Percentiles rank a stretch among this genome's conserved stretches.
These are phyloP conservation scores for Cercospora zeae-maydis DNA, from an alignment of 2,329 filamentous ascomycete genomes.

Conservation along the genomic window DNA sequence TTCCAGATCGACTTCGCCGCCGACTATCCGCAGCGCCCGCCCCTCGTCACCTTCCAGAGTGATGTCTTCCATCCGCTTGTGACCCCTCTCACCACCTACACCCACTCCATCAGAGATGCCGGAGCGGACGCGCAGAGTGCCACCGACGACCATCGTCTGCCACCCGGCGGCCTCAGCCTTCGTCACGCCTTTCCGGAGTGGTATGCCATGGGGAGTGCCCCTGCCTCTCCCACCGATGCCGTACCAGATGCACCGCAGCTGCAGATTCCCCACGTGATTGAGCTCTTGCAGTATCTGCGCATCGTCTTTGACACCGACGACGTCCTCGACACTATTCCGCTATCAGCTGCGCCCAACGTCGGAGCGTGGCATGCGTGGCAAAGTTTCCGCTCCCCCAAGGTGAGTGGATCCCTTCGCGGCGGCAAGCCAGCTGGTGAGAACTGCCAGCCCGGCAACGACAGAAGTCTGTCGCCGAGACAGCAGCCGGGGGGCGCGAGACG, in stretches of 20 bases:
- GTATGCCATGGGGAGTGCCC: slow-evolving; percentile 53
- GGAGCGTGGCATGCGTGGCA: slow-evolving; percentile 95
- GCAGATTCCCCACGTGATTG: slow-evolving; percentile 37
- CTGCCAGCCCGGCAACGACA: slow-evolving; percentile 18
- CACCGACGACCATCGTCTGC: slow-evolving; percentile 75
- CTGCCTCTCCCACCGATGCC: slow-evolving; percentile 6
- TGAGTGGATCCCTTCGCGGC: slow-evolving; percentile 17
- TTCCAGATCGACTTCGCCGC: slow-evolving; percentile 87
- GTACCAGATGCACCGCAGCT: slow-evolving; percentile 8
- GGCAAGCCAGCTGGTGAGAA: slow-evolving; percentile 14
- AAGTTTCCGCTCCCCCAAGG: slow-evolving; percentile 57
- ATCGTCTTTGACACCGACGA: slow-evolving; percentile 74
- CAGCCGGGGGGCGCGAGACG: slow-evolving; percentile 49
- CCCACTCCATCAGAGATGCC: slow-evolving; percentile 76
- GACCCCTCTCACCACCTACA: slow-evolving; percentile 89
- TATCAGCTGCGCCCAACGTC: slow-evolving; percentile 81
- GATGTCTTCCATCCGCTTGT: slow-evolving; percentile 95
- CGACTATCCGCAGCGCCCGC: slow-evolving; percentile 73
- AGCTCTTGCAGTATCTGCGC: slow-evolving; percentile 75
- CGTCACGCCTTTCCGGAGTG: slow-evolving; percentile 86
- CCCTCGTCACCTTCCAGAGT: slow-evolving; percentile 80
- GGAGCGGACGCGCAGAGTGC: slow-evolving; percentile 76
- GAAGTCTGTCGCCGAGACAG: slow-evolving; percentile 31
- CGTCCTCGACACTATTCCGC: slow-evolving; percentile 72
- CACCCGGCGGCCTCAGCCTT: slow-evolving; percentile 85